Percentiles rank a stretch among this genome's conserved stretches.
Conservation (phyloP, 1,284 basidiomycete species). For the Cryptococcus wingfieldii region DNA sequence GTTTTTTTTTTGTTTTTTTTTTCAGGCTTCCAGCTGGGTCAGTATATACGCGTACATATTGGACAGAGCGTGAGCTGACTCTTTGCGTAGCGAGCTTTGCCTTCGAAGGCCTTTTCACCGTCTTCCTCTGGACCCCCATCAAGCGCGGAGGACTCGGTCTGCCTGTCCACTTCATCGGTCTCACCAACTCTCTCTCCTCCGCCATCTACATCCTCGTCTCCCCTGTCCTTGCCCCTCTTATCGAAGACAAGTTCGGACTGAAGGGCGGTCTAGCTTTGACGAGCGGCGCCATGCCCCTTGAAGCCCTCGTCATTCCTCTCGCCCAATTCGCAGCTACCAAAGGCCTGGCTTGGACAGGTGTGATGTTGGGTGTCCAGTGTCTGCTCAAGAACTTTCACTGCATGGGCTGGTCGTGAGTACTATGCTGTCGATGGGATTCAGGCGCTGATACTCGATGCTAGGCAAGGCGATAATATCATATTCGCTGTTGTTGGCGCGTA, state of each 20-base stretch:
- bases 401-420: too few species aligned
- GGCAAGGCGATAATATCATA: too few species aligned
- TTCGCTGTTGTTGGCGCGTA: too few species aligned
- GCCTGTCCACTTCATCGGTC: slow-evolving; percentile 13
- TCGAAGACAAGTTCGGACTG: slow-evolving; percentile 12
- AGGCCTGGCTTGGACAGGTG: too few species aligned
- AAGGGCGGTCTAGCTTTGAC: slow-evolving; percentile 3
- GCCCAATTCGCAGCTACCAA: too few species aligned
- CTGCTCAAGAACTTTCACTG: too few species aligned
- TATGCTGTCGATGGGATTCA: too few species aligned
- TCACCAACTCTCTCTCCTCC: slow-evolving; percentile 8
- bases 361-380: too few species aligned
- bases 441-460: too few species aligned
- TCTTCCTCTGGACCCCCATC: slow-evolving; percentile 7
- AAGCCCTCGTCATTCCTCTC: not conserved
- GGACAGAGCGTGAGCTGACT: not conserved
- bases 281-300: slow-evolving; percentile 10
- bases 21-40: too few species aligned
- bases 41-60: too few species aligned
- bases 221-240: slow-evolving; percentile 16
- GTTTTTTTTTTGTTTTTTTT: too few species aligned
- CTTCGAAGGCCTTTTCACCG: slow-evolving; percentile 23
- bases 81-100: slow-evolving; percentile 16
- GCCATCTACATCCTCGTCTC: slow-evolving; percentile 17
- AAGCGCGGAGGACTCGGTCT: not conserved